Percentiles rank a stretch among this genome's conserved stretches.
Conservation (phyloP, 768 basidiomycete species). For the Trametes sanguinea region DNA sequence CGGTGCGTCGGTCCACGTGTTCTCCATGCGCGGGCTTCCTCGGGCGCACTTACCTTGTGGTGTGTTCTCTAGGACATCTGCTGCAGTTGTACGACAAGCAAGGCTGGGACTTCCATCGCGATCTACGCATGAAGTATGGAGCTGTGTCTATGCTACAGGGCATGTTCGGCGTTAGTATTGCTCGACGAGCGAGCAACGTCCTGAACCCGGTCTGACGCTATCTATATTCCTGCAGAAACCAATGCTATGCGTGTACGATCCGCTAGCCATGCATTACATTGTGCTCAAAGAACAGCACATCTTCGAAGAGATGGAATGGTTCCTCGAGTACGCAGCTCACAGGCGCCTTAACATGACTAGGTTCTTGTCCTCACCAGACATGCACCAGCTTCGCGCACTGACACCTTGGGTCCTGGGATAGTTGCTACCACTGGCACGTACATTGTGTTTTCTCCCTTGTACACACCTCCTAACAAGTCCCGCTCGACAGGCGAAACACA, state of each 20-base stretch:
- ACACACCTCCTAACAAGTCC: no score
- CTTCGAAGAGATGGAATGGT: slow-evolving; percentile 12
- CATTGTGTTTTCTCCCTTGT: background rate
- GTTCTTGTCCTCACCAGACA: background rate
- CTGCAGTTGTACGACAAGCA: slow-evolving; percentile 8
- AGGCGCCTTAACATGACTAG: no score
- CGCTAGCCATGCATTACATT: slow-evolving; percentile 19
- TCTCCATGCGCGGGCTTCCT: background rate
- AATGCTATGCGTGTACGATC: slow-evolving; percentile 20
- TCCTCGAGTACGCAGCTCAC: slow-evolving; percentile 5
- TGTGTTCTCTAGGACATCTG: slow-evolving; percentile 7
- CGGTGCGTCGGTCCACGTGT: background rate
- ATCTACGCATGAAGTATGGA: slow-evolving; percentile 11
- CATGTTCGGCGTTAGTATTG: slow-evolving; percentile 7
- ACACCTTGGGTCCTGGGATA: slow-evolving; percentile 8
- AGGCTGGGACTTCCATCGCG: slow-evolving; percentile 12
- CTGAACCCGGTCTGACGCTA: background rate
- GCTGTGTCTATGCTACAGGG: slow-evolving; percentile 12
- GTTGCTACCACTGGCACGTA: slow-evolving; percentile 8
- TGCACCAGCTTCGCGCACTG: background rate
- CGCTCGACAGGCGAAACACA: slow-evolving; percentile 27
- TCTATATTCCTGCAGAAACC: background rate
- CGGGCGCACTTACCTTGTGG: background rate
- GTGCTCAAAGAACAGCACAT: slow-evolving; percentile 20
- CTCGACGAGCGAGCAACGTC: background rate